phyloP scores from a whole-genome alignment of 2,329 filamentous ascomycete species.

The Monosporascus cannonballus region DNA sequence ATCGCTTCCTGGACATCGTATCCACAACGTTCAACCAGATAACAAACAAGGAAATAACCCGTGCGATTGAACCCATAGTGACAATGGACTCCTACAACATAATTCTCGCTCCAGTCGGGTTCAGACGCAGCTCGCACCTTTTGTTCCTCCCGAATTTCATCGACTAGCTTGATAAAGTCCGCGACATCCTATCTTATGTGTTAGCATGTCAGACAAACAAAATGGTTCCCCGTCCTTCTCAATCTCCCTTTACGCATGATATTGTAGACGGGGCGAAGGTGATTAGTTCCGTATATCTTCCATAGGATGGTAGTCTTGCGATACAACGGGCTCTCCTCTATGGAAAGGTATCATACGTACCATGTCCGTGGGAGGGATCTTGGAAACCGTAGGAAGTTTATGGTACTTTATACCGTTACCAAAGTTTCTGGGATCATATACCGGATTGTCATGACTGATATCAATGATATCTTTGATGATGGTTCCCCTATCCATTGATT shows the following conservation, averaged over 20 bases:
- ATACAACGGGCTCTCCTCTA: background rate
- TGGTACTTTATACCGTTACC: constrained; percentile 67
- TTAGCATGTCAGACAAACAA: background rate
- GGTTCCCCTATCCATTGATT: constrained; percentile 53
- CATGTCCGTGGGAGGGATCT: constrained; percentile 65
- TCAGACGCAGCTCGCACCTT: constrained; percentile 36
- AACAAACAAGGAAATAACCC: constrained; percentile 84
- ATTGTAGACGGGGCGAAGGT: no score
- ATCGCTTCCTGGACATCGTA: constrained; percentile 72
- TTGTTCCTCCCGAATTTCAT: constrained; percentile 53
- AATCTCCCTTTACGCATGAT: background rate
- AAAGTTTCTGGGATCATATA: constrained; percentile 73
- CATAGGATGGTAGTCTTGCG: no score
- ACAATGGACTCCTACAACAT: constrained; percentile 77
- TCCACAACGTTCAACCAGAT: constrained; percentile 75
- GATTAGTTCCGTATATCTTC: no score
- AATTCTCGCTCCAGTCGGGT: constrained; percentile 32
- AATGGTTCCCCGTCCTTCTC: background rate
- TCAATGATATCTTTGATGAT: constrained; percentile 75
- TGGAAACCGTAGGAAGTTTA: constrained; percentile 89
- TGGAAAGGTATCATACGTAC: constrained; percentile 42
- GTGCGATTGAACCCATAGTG: constrained; percentile 96
- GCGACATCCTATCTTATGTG: constrained; percentile 36
- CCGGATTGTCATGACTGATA: constrained; percentile 83
- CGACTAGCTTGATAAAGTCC: constrained; percentile 50